Percentiles rank a stretch among this genome's conserved stretches.
Evolutionary conservation across 768 basidiomycete genomes (phyloP).

Genomic region (Suillus ampliporus): DNA sequence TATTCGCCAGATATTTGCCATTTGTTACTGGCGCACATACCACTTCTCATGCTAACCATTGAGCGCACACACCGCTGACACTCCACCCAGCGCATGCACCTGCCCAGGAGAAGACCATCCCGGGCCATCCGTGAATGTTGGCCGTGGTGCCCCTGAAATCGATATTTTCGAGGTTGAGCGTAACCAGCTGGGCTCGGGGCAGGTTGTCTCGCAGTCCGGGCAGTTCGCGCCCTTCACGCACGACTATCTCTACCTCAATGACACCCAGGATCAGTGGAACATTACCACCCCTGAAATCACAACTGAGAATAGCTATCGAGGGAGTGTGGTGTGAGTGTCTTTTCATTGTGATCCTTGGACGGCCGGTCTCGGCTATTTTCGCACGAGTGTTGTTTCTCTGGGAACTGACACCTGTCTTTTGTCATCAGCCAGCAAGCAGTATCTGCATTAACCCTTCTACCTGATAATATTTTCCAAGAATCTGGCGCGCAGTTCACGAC

Average conservation of each 20-base stretch:
- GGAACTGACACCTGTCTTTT: background rate
- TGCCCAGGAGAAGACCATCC: slow-evolving; percentile 81
- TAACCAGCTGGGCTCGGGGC: slow-evolving; percentile 55
- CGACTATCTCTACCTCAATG: slow-evolving; percentile 47
- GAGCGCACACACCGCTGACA: background rate
- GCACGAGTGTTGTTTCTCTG: background rate
- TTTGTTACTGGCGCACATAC: slow-evolving; percentile 11
- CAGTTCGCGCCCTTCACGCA: slow-evolving; percentile 71
- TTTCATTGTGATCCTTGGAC: slow-evolving; percentile 3
- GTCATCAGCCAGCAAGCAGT: slow-evolving; percentile 51
- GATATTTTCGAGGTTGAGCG: slow-evolving; percentile 81
- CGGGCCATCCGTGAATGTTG: slow-evolving; percentile 57
- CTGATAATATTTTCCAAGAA: slow-evolving; percentile 57
- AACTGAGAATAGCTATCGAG: slow-evolving; percentile 41
- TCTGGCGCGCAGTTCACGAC: slow-evolving; percentile 55
- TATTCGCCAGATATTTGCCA: background rate
- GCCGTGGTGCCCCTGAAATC: slow-evolving; percentile 83
- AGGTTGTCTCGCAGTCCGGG: slow-evolving; percentile 73
- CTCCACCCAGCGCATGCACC: slow-evolving; percentile 63
- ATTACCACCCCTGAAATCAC: slow-evolving; percentile 43
- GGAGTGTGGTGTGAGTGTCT: slow-evolving; percentile 56
- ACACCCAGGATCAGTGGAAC: slow-evolving; percentile 37
- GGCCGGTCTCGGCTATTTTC: background rate
- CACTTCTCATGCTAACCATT: background rate
- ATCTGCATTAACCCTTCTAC: slow-evolving; percentile 48